These are phyloP conservation scores for Talinum fruticosum DNA, from an alignment of 148 eudicot species.

Conservation along the genomic window DNA sequence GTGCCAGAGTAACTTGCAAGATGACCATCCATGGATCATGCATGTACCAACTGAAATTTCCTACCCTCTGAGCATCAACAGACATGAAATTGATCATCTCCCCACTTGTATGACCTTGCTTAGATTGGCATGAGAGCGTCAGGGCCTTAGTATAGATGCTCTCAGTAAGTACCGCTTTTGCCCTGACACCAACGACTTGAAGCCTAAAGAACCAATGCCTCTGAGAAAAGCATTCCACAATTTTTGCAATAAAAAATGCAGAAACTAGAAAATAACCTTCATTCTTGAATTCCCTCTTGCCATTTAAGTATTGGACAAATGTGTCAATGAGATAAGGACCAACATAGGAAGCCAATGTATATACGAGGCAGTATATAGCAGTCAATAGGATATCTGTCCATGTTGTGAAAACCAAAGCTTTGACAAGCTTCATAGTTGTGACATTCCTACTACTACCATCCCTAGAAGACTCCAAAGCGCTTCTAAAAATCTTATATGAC, in stretches of 20 bases:
- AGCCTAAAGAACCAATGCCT: slow-evolving; percentile 45
- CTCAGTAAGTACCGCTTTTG: slow-evolving; percentile 35
- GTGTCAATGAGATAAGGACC: slow-evolving; percentile 47
- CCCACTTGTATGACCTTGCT: slow-evolving; percentile 44
- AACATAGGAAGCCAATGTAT: slow-evolving; percentile 36
- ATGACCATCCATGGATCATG: slow-evolving; percentile 45
- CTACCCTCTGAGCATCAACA: slow-evolving; percentile 44
- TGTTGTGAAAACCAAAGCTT: slow-evolving; percentile 30
- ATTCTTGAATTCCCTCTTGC: slow-evolving; percentile 21
- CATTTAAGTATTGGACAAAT: slow-evolving; percentile 47
- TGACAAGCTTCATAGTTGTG: slow-evolving; percentile 29
- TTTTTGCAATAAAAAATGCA: slow-evolving; percentile 33
- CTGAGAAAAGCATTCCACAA: slow-evolving; percentile 38
- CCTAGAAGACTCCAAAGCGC: slow-evolving; percentile 21
- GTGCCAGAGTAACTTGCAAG: slow-evolving; percentile 33
- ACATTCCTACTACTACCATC: slow-evolving; percentile 19
- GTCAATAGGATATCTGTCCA: slow-evolving; percentile 35
- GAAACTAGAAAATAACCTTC: slow-evolving; percentile 36
- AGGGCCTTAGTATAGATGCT: slow-evolving; percentile 40
- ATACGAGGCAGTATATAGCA: slow-evolving; percentile 25
- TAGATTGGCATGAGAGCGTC: slow-evolving; percentile 35
- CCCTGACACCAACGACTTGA: slow-evolving; percentile 35
- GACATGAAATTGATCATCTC: slow-evolving; percentile 47
- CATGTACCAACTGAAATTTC: slow-evolving; percentile 37
- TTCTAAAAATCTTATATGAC: slow-evolving; percentile 25